A percentile compares a stretch with the other conserved stretches of the same genome.
phyloP scores from a whole-genome alignment of 208 protist genomes.

The Leishmania aethiopica region DNA sequence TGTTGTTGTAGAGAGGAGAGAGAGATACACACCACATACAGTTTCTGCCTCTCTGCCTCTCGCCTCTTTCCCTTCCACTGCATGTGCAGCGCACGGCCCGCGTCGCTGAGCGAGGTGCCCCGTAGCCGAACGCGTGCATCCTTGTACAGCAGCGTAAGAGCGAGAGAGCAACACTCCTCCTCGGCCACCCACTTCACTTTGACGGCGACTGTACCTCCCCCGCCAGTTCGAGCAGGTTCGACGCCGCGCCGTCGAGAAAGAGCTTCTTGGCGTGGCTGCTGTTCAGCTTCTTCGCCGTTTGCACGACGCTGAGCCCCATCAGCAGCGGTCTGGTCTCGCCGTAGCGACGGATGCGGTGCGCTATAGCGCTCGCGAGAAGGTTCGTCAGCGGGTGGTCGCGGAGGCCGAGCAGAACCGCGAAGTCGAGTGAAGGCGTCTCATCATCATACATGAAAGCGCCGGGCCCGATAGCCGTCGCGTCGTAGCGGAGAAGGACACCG shows the following conservation, averaged over 20 bases:
- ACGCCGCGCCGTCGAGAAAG: constrained; percentile 46
- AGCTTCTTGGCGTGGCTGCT: constrained; percentile 29
- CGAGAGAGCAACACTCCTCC: neutral
- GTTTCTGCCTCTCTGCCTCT: neutral
- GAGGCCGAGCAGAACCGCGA: constrained; percentile 66
- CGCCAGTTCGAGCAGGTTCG: constrained; percentile 42
- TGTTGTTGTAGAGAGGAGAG: neutral
- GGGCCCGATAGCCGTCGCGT: constrained; percentile 21
- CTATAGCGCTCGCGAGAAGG: constrained; percentile 58
- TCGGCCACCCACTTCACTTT: neutral
- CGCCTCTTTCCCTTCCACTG: neutral
- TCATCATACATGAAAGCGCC: constrained; percentile 36
- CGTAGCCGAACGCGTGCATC: neutral
- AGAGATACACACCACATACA: neutral
- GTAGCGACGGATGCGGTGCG: constrained; percentile 44
- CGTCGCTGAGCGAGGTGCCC: neutral
- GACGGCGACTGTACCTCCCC: neutral
- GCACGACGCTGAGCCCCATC: constrained; percentile 66
- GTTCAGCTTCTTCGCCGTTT: constrained; percentile 49
- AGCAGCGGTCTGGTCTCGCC: constrained; percentile 61
- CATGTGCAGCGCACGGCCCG: neutral
- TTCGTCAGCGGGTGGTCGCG: constrained; percentile 85
- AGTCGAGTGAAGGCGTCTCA: constrained; percentile 48
- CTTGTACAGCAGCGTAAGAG: neutral
- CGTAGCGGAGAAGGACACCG: constrained; percentile 69